Base-by-base conservation (phyloP, 139 green algal species). In the Gonium pectorale region DNA sequence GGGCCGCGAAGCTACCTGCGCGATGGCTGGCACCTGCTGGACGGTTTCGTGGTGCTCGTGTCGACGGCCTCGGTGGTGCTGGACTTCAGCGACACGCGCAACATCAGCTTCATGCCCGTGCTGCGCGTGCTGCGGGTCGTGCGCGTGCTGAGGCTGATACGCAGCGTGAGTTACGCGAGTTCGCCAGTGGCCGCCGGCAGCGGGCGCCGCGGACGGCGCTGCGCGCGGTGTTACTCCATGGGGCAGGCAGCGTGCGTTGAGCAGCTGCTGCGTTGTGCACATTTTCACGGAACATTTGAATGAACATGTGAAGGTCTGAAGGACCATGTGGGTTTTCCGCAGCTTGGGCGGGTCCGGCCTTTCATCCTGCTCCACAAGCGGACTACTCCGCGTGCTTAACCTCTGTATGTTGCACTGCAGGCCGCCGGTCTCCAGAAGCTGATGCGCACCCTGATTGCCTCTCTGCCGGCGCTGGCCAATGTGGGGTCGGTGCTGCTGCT, bases 401-500 rank as follows among this genome's bases (percentile, higher is more conserved):
- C 49, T 56, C 49, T 56, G 13, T 68, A 31, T 41, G 7, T 31
- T 24, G 81, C 94, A 60, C 91, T 94, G 44, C 85, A 95, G 85
- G 94, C 91, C 31, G 90, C 90, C 54, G 92, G 91, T 6, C 90
- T 97, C 59, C 80, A 86, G 24, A 94, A 85, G 46, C 54, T 89
- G 33, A 26, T 89, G 56, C 1, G 8, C 37, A 89, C 85, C 6
- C 77, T 89, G 5, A 37, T 86, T 38, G 70, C 54, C 22, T 89
- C 83, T 2, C n/a, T 83, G 5, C 83, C 83, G 5, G 93, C 93
- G 2, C 87, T 97, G 35, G 86, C 89, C 74, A 96, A 96, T 83
- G 89, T 97, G 17, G 93, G 89, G 38, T 86, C 75, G 54, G 88
- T 96, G 15, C 81, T 96, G 54, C 87, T 93, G 62, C 86, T 96